Percentiles rank a stretch among this genome's conserved stretches.
Evolutionary conservation across 495 filamentous ascomycete genomes (phyloP).

Genomic region (Penicillium desertorum): DNA sequence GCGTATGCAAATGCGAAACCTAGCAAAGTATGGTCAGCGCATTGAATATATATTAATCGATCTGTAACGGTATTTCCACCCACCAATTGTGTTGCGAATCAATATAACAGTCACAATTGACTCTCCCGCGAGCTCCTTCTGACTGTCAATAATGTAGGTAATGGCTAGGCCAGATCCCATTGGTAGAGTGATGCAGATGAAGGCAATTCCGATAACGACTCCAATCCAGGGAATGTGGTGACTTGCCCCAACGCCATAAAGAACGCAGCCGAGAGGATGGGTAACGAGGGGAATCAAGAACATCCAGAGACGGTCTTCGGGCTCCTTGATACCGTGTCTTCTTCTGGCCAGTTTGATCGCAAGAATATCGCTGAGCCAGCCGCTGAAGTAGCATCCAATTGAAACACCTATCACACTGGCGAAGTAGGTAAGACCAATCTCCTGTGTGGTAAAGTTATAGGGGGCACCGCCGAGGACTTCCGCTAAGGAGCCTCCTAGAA

Average conservation of each 20-base stretch:
- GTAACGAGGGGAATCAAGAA: conserved; percentile 8
- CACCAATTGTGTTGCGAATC: conserved; percentile 55
- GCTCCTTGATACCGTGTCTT: conserved; percentile 36
- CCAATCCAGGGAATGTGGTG: conserved; percentile 27
- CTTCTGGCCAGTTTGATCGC: conserved; percentile 28
- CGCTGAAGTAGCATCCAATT: conserved; percentile 17
- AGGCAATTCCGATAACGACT: conserved; percentile 19
- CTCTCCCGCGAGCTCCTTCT: conserved; percentile 51
- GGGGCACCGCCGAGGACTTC: conserved; percentile 15
- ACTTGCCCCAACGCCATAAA: conserved; percentile 23
- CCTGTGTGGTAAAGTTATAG: conserved; percentile 15
- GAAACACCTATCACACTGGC: conserved; percentile 20
- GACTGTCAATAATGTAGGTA: conserved; percentile 28
- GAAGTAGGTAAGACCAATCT: conserved; percentile 16
- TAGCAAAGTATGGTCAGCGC: neutral
- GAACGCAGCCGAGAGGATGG: conserved; percentile 12
- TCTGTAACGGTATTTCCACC: neutral
- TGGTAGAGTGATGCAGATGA: conserved; percentile 18
- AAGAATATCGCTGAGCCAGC: conserved; percentile 23
- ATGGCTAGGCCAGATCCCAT: conserved; percentile 21
- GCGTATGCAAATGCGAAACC: conserved; percentile 5
- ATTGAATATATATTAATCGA: neutral
- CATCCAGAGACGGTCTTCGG: conserved; percentile 31
- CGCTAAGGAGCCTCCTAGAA: conserved; percentile 11
- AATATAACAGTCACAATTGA: conserved; percentile 56